phyloP scores from a whole-genome alignment of 2,329 filamentous ascomycete species.

The Trichophyton equinum region DNA sequence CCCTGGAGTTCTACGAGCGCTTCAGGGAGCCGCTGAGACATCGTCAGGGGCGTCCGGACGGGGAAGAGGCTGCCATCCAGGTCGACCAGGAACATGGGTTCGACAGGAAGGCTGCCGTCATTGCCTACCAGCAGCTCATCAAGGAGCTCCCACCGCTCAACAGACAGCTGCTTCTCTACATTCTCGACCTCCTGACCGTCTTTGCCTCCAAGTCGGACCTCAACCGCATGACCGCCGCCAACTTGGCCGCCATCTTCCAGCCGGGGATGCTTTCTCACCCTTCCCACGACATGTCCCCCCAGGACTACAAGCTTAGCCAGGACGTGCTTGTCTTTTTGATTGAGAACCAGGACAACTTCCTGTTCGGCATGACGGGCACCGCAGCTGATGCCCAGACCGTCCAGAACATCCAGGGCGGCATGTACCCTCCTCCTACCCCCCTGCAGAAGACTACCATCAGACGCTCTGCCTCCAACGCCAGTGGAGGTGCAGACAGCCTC shows the following conservation, averaged over 20 bases:
- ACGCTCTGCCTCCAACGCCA: conserved; percentile 75
- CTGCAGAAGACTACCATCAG: conserved; percentile 38
- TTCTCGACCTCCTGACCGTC: conserved; percentile 86
- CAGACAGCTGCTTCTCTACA: conserved; percentile 85
- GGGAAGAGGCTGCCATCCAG: conserved; percentile 50
- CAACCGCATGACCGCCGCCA: conserved; percentile 93
- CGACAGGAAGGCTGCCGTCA: conserved; percentile 62
- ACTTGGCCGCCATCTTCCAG: conserved; percentile 93
- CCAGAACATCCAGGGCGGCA: conserved; percentile 56
- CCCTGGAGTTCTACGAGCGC: conserved; percentile 78
- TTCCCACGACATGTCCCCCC: conserved; percentile 83
- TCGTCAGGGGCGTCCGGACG: conserved; percentile 57
- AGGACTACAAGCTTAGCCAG: conserved; percentile 89
- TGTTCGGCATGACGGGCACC: conserved; percentile 98
- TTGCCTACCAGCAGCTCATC: conserved; percentile 76
- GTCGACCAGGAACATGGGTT: conserved; percentile 62
- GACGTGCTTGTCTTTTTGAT: conserved; percentile 96
- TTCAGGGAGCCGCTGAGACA: conserved; percentile 72
- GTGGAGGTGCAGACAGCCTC: conserved; percentile 76
- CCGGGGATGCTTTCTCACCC: conserved; percentile 93
- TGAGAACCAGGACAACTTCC: conserved; percentile 94
- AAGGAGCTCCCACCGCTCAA: conserved; percentile 87
- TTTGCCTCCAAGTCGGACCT: conserved; percentile 94
- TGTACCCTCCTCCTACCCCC: conserved; percentile 25
- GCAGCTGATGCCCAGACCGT: conserved; percentile 75